A percentile compares a stretch with the other conserved stretches of the same genome.
Evolutionary conservation across 2,329 filamentous ascomycete species (phyloP).

Genomic region (Pseudogymnoascus destructans): DNA sequence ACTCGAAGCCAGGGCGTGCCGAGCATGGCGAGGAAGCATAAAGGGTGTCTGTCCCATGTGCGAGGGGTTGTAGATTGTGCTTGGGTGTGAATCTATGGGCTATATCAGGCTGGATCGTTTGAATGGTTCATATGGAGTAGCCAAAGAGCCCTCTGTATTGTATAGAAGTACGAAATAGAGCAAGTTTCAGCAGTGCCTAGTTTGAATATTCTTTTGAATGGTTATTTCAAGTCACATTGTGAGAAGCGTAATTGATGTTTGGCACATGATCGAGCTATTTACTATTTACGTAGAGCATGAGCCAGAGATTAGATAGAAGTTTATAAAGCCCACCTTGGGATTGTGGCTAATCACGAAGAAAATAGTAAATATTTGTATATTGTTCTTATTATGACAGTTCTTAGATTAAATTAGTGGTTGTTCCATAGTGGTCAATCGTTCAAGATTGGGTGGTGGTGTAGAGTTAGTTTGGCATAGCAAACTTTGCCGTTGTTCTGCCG

Average conservation of each 20-base stretch:
- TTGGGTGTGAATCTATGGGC: background rate
- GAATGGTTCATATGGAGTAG: background rate
- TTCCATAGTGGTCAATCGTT: background rate
- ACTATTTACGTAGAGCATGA: background rate
- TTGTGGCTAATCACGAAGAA: background rate
- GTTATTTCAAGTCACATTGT: background rate
- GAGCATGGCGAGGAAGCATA: conserved; percentile 34
- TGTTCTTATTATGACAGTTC: background rate
- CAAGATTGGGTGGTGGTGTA: background rate
- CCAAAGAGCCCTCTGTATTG: conserved; percentile 4
- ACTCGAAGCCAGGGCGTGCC: conserved; percentile 61
- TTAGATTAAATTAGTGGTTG: background rate
- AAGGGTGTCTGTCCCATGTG: background rate
- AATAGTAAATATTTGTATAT: background rate
- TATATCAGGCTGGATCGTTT: background rate
- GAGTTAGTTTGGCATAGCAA: background rate
- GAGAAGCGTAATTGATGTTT: background rate
- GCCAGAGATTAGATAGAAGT: background rate
- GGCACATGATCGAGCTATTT: background rate
- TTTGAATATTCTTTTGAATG: background rate
- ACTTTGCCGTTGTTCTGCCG: conserved; percentile 1
- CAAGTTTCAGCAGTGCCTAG: background rate
- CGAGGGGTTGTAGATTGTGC: conserved; percentile 1
- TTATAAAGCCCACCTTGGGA: background rate
- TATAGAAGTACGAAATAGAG: conserved; percentile 7